Evolutionary conservation across 2,329 filamentous ascomycete genomes (phyloP).

Genomic region (Arthrobotrys iridis): DNA sequence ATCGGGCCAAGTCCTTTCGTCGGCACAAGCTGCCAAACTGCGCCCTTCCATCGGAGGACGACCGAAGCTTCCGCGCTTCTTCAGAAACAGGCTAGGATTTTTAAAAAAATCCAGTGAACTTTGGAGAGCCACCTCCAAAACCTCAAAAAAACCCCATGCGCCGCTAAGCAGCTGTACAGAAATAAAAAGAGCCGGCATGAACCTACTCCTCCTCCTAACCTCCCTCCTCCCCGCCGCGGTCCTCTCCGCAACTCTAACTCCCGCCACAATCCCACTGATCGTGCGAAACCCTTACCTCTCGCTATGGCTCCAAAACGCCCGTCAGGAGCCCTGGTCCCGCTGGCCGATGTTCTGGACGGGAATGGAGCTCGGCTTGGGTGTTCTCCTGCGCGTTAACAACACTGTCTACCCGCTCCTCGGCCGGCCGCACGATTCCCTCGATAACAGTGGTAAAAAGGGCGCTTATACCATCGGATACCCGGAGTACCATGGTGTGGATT

Average conservation of each 20-base stretch:
- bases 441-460: conserved; percentile 14
- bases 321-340: conserved; percentile 78
- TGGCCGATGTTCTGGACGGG: conserved; percentile 91
- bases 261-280: conserved; percentile 69
- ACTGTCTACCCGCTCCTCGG: conserved; percentile 67
- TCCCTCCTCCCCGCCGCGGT: conserved; percentile 51
- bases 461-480: conserved; percentile 63
- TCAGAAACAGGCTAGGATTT: not conserved
- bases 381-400: conserved; percentile 65
- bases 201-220: not conserved
- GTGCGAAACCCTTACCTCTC: conserved; percentile 72
- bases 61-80: not conserved
- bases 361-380: conserved; percentile 68
- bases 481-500: conserved; percentile 64
- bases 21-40: not conserved
- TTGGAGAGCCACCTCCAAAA: no score
- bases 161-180: not conserved
- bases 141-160: not conserved
- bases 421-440: conserved; percentile 63
- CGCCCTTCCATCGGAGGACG: not conserved
- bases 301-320: conserved; percentile 72
- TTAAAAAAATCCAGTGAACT: no score
- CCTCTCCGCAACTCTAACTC: conserved; percentile 67
- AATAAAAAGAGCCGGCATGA: not conserved
- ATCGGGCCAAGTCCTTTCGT: not conserved